These are phyloP conservation scores for Eucalyptus sideroxylon DNA, from an alignment of 345 rosid genomes.

Conservation along the genomic window DNA sequence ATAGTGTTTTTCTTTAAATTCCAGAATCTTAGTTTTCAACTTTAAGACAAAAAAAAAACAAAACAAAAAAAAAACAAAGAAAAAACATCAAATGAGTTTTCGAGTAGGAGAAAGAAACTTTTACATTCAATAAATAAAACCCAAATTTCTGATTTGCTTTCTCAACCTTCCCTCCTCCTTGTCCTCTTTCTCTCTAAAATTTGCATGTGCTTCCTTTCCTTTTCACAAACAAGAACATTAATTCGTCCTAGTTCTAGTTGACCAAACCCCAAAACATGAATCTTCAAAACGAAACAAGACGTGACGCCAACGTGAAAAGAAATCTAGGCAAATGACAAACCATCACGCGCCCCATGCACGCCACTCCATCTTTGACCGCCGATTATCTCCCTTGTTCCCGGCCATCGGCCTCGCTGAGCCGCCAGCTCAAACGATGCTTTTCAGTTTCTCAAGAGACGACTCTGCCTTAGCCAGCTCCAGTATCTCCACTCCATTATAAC, in stretches of 20 bases:
- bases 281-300: not conserved
- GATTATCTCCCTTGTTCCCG: not conserved
- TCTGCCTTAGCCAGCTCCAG: not conserved
- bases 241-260: not conserved
- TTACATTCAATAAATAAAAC: not conserved
- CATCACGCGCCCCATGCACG: not conserved
- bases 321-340: not conserved
- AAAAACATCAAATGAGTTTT: not conserved
- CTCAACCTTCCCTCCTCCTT: not conserved
- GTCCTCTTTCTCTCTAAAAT: not conserved
- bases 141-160: not conserved
- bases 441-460: not conserved
- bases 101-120: not conserved
- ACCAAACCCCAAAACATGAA: not conserved
- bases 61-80: not conserved
- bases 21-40: not conserved
- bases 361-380: not conserved
- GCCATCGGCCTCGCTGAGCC: not conserved
- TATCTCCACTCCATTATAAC: not conserved
- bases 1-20: not conserved
- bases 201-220: not conserved
- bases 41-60: not conserved
- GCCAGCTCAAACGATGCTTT: not conserved
- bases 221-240: not conserved
- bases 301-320: not conserved